Evolutionary conservation across 768 basidiomycete species (phyloP).

Genomic region (Mycena polygramma): DNA sequence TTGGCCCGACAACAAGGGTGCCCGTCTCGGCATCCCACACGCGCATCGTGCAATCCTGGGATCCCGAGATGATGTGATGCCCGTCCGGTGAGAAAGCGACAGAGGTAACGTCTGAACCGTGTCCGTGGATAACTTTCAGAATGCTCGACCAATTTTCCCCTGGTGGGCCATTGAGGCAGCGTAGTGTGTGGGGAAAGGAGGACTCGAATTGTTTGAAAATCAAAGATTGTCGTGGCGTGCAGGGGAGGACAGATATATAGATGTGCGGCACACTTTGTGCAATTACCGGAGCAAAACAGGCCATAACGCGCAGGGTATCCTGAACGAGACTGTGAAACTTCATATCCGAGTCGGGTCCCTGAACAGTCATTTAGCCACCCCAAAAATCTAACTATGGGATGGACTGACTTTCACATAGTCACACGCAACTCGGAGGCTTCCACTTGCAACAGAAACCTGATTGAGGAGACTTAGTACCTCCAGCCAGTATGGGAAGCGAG

Average conservation of each 20-base stretch:
- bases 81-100: conserved; percentile 1
- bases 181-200: background rate
- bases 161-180: background rate
- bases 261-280: conserved; percentile 11
- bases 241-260: background rate
- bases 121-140: background rate
- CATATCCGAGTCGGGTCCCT: too few relatives aligned
- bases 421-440: background rate
- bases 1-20: too few relatives aligned
- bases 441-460: background rate
- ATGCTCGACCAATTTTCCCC: background rate
- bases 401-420: background rate
- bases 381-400: too few relatives aligned
- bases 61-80: background rate
- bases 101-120: background rate
- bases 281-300: background rate
- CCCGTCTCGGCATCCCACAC: background rate
- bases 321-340: background rate
- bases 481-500: background rate
- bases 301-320: background rate
- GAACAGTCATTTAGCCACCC: too few relatives aligned
- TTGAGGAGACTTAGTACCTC: conserved; percentile 1
- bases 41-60: background rate
- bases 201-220: background rate
- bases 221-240: background rate